Percentiles rank a stretch among this genome's conserved stretches.
These are phyloP conservation scores for Leishmania amazonensis DNA, from an alignment of 208 protist species.

Conservation along the genomic window DNA sequence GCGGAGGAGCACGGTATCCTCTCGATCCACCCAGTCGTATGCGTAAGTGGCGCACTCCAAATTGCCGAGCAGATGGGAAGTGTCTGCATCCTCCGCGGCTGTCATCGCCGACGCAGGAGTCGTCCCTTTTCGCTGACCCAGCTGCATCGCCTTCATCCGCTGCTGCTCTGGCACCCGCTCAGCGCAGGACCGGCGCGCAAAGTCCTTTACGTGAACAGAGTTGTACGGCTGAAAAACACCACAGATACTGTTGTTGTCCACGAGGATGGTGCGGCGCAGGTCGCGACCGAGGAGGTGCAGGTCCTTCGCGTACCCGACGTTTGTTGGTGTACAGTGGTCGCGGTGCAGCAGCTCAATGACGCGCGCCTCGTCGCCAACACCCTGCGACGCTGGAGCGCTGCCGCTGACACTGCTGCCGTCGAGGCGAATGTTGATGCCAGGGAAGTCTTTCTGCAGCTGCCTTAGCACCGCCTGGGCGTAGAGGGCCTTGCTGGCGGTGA, in stretches of 20 bases:
- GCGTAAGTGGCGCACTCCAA: not conserved
- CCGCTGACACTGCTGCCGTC: not conserved
- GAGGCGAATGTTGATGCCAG: slow-evolving; percentile 19
- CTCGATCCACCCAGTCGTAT: slow-evolving; percentile 22
- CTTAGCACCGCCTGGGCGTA: slow-evolving; percentile 47
- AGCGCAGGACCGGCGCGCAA: slow-evolving; percentile 11
- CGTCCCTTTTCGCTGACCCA: slow-evolving; percentile 6
- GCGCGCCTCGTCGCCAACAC: not conserved
- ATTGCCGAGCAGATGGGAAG: not conserved
- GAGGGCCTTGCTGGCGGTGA: slow-evolving; percentile 52
- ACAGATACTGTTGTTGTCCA: slow-evolving; percentile 64
- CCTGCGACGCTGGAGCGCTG: not conserved
- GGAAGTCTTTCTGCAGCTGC: slow-evolving; percentile 41
- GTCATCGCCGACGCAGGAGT: not conserved
- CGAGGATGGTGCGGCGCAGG: slow-evolving; percentile 41
- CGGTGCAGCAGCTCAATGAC: slow-evolving; percentile 46
- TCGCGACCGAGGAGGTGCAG: slow-evolving; percentile 60
- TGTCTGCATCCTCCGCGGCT: not conserved
- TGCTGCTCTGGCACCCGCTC: not conserved
- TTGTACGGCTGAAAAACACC: slow-evolving; percentile 73
- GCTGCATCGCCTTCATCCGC: slow-evolving; percentile 3
- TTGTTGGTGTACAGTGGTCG: slow-evolving; percentile 60
- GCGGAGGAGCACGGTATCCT: slow-evolving; percentile 32
- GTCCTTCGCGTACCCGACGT: slow-evolving; percentile 68
- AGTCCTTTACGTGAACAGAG: slow-evolving; percentile 47